Conservation (phyloP, 2,329 filamentous ascomycete genomes). For the Aspergillus novoparasiticus region DNA sequence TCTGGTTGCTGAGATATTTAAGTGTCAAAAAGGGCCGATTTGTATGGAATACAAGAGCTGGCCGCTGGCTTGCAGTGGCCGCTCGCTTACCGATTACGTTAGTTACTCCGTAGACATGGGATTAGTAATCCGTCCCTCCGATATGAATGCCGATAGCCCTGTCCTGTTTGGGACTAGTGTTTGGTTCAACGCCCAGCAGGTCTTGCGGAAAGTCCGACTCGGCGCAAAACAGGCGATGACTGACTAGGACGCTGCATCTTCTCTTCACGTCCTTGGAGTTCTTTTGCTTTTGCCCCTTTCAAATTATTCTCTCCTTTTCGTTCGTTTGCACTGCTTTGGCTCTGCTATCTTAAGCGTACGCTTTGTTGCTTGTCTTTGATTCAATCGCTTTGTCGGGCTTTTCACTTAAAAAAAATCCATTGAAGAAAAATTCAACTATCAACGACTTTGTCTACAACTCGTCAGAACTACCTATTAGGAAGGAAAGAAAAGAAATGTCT, state of each 20-base stretch:
- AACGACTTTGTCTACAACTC: conserved; percentile 2
- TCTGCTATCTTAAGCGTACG: conserved; percentile 3
- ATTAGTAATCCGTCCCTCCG: conserved; percentile 13
- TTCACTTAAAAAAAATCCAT: conserved; percentile 5
- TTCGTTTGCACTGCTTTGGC: conserved; percentile 15
- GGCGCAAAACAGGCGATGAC: conserved; percentile 12
- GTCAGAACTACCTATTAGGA: conserved; percentile 2
- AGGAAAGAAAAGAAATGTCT: conserved; percentile 53
- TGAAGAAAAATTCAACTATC: conserved; percentile 11
- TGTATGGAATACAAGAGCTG: no score
- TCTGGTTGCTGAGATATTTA: no score
- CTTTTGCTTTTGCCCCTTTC: neutral
- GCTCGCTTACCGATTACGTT: no score
- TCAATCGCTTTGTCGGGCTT: neutral
- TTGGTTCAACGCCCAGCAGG: neutral
- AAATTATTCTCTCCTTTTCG: neutral
- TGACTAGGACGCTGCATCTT: conserved; percentile 10
- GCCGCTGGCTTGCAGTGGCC: no score
- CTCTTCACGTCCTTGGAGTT: conserved; percentile 7
- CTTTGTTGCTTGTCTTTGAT: neutral
- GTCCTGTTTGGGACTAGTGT: conserved; percentile 4
- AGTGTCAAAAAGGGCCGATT: no score
- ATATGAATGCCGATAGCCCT: conserved; percentile 2
- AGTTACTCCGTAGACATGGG: neutral
- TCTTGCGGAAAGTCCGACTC: conserved; percentile 17